phyloP scores from a whole-genome alignment of 352 stramenopile species.

The Peronosclerospora sorghi region DNA sequence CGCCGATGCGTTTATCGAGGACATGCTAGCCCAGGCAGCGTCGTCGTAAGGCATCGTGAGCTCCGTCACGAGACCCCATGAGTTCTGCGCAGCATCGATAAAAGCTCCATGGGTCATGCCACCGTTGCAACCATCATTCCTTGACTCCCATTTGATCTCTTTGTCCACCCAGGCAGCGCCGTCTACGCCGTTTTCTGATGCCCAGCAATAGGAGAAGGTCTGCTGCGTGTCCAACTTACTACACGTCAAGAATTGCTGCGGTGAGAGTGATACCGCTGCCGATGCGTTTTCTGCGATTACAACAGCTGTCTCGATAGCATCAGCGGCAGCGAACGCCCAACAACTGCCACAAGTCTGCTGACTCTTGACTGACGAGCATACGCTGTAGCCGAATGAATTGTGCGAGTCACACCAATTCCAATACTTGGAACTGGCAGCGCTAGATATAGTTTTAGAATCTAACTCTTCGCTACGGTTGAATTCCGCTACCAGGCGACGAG shows the following conservation, averaged over 20 bases:
- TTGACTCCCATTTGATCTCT: conserved; percentile 64
- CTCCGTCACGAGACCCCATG: conserved; percentile 53
- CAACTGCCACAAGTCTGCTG: conserved; percentile 76
- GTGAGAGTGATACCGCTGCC: conserved; percentile 49
- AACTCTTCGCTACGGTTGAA: conserved; percentile 5
- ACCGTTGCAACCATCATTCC: conserved; percentile 66
- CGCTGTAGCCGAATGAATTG: conserved; percentile 50
- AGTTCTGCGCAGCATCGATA: conserved; percentile 49
- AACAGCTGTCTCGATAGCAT: conserved; percentile 71
- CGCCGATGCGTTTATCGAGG: conserved; percentile 17
- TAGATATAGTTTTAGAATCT: conserved; percentile 10
- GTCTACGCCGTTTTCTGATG: conserved; percentile 22
- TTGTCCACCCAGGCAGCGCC: conserved; percentile 46
- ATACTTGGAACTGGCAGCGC: conserved; percentile 14
- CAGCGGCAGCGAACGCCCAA: conserved; percentile 65
- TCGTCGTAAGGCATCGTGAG: conserved; percentile 70
- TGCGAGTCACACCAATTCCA: conserved; percentile 66
- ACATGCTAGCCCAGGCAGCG: conserved; percentile 9
- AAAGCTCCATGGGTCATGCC: conserved; percentile 78
- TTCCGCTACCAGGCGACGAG: conserved; percentile 18
- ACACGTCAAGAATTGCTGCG: conserved; percentile 70
- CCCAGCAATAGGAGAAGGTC: conserved; percentile 74
- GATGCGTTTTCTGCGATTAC: conserved; percentile 49
- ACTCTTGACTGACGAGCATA: conserved; percentile 72
- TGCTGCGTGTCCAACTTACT: conserved; percentile 52